Evolutionary conservation across 2,329 filamentous ascomycete species (phyloP).

Genomic region (Aspergillus sp.): DNA sequence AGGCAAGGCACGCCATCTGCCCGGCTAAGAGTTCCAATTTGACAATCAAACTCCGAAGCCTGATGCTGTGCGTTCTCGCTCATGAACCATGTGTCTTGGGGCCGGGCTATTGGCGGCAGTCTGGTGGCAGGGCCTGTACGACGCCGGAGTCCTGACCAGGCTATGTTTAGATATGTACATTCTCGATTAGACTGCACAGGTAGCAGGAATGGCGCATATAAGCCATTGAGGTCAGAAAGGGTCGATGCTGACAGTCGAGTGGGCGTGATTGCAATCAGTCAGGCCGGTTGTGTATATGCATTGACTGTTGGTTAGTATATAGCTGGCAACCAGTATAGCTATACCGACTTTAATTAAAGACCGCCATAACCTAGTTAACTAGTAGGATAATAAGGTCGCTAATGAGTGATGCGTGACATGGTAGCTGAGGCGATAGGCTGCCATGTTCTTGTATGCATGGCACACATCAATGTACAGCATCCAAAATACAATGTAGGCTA

Average conservation of each 20-base stretch:
- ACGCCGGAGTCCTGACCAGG: slow-evolving; percentile 2
- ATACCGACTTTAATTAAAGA: neutral
- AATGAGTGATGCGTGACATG: too few species aligned
- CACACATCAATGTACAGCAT: too few species aligned
- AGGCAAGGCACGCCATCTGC: neutral
- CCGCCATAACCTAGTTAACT: neutral
- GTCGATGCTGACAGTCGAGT: neutral
- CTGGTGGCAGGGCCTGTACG: neutral
- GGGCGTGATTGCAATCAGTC: slow-evolving; percentile 1
- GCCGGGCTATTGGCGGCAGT: neutral
- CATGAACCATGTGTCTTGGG: slow-evolving; percentile 3
- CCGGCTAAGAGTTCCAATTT: neutral
- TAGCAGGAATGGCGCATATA: neutral
- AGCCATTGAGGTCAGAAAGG: slow-evolving; percentile 4
- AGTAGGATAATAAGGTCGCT: neutral
- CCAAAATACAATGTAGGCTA: too few species aligned
- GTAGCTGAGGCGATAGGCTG: too few species aligned
- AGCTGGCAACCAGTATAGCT: neutral
- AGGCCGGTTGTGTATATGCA: neutral
- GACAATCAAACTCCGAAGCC: neutral
- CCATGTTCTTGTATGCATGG: too few species aligned
- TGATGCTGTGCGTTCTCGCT: neutral
- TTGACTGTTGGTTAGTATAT: neutral
- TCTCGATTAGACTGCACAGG: neutral
- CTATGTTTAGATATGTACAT: slow-evolving; percentile 1